A percentile compares a stretch with the other conserved stretches of the same genome.
These are phyloP conservation scores for Lecanosticta acicola DNA, from an alignment of 2,329 filamentous ascomycete species.

Conservation along the genomic window DNA sequence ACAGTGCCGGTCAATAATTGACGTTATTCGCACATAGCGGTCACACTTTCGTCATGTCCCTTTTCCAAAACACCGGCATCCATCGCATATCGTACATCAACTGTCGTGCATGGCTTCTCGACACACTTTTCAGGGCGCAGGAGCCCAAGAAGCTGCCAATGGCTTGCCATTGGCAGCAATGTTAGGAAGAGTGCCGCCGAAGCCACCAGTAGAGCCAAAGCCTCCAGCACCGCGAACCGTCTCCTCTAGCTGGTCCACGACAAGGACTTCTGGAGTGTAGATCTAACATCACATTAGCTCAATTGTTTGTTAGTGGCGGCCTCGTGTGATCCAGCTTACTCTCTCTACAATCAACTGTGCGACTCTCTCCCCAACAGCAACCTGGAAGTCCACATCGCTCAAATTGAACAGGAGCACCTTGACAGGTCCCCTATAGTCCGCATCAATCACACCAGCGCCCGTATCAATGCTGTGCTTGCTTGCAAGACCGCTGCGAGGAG, in stretches of 20 bases:
- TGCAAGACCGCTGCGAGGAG: conserved; percentile 27
- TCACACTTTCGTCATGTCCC: too few relatives aligned
- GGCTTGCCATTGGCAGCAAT: conserved; percentile 9
- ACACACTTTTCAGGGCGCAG: neutral
- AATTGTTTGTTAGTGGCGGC: neutral
- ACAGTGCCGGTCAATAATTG: too few relatives aligned
- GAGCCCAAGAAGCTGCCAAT: conserved; percentile 1
- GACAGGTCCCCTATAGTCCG: conserved; percentile 90
- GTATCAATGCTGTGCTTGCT: conserved; percentile 92
- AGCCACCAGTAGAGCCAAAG: conserved; percentile 77
- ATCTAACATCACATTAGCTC: conserved; percentile 51
- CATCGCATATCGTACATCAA: neutral
- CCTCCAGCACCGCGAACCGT: conserved; percentile 86
- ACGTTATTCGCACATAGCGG: too few relatives aligned
- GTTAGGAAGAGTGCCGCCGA: conserved; percentile 31
- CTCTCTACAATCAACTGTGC: conserved; percentile 92
- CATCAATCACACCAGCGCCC: conserved; percentile 93
- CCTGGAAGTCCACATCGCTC: conserved; percentile 69
- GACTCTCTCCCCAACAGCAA: conserved; percentile 82
- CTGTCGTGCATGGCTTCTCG: neutral
- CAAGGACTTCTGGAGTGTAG: conserved; percentile 84
- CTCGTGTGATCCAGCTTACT: conserved; percentile 36
- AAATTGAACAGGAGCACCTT: conserved; percentile 96
- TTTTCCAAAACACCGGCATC: neutral
- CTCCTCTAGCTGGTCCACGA: conserved; percentile 81